Conservation (phyloP, 2,329 filamentous ascomycete genomes). For the Trichoderma sp. region DNA sequence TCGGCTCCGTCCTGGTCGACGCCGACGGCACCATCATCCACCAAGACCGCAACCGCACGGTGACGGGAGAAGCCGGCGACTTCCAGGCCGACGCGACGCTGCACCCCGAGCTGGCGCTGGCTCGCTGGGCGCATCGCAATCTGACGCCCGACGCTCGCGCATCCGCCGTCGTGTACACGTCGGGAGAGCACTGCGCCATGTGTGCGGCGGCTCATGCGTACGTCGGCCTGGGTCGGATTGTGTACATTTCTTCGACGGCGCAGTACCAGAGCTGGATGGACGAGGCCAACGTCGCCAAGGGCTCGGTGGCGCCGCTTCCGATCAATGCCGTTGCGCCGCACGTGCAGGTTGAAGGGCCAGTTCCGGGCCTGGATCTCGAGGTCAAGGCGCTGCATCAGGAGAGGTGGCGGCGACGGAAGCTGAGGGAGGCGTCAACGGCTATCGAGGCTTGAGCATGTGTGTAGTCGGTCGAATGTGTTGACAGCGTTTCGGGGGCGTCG, state of each 20-base stretch:
- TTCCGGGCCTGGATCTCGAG: conserved; percentile 29
- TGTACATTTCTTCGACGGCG: conserved; percentile 32
- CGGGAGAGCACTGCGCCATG: conserved; percentile 39
- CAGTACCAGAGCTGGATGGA: conserved; percentile 31
- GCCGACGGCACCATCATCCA: conserved; percentile 28
- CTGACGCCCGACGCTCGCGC: conserved; percentile 40
- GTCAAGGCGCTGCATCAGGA: conserved; percentile 29
- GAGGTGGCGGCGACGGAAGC: conserved; percentile 7
- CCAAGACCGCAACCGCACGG: conserved; percentile 35
- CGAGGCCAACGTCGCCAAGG: conserved; percentile 26
- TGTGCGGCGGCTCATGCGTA: conserved; percentile 36
- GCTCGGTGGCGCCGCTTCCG: conserved; percentile 26
- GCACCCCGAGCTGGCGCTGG: conserved; percentile 38
- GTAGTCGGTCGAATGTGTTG: background rate
- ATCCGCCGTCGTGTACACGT: conserved; percentile 34
- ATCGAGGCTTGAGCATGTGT: background rate
- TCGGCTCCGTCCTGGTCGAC: conserved; percentile 37
- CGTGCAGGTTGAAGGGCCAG: conserved; percentile 30
- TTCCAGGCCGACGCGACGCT: conserved; percentile 32
- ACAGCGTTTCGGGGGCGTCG: background rate
- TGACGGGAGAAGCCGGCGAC: conserved; percentile 29
- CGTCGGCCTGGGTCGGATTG: conserved; percentile 35
- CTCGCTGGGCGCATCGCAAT: conserved; percentile 36
- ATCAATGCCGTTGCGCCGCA: conserved; percentile 33
- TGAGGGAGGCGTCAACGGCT: background rate